phyloP scores from a whole-genome alignment of 2,329 filamentous ascomycete genomes.

The Scortechinia acanthostroma region DNA sequence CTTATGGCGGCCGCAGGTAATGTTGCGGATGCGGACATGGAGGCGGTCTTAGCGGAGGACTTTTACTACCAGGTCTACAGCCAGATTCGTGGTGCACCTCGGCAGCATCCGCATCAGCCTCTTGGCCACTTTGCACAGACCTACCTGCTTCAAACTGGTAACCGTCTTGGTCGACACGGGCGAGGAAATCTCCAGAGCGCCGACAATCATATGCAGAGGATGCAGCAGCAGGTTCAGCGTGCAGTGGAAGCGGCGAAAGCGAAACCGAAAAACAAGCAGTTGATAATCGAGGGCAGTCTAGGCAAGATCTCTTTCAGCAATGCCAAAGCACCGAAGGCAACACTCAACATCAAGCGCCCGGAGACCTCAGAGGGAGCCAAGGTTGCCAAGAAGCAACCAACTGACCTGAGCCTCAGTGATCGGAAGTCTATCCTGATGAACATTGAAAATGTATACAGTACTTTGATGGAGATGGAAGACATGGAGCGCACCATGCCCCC shows the following conservation, averaged over 20 bases:
- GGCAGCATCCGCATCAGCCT: slow-evolving; percentile 86
- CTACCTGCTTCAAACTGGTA: slow-evolving; percentile 90
- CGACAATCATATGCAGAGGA: slow-evolving; percentile 95
- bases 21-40: slow-evolving; percentile 70
- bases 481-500: slow-evolving; percentile 74
- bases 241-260: slow-evolving; percentile 96
- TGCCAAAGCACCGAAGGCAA: slow-evolving; percentile 88
- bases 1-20: slow-evolving; percentile 87
- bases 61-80: slow-evolving; percentile 98
- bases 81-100: slow-evolving; percentile 82
- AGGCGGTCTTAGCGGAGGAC: slow-evolving; percentile 79
- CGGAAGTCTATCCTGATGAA: slow-evolving; percentile 77
- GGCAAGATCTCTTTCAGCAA: slow-evolving; percentile 99
- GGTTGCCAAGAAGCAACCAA: slow-evolving; percentile 17
- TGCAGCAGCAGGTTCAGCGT: slow-evolving; percentile 97
- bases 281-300: slow-evolving; percentile 90
- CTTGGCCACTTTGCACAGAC: slow-evolving; percentile 96
- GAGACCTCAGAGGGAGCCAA: slow-evolving; percentile 51
- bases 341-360: slow-evolving; percentile 87
- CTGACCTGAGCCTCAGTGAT: slow-evolving; percentile 51
- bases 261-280: slow-evolving; percentile 93
- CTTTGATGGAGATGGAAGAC: slow-evolving; percentile 88
- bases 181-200: slow-evolving; percentile 74
- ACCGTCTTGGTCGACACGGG: slow-evolving; percentile 56
- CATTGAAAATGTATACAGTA: slow-evolving; percentile 81